phyloP scores from a whole-genome alignment of 2,329 filamentous ascomycete genomes.

The Fusarium temperatum region DNA sequence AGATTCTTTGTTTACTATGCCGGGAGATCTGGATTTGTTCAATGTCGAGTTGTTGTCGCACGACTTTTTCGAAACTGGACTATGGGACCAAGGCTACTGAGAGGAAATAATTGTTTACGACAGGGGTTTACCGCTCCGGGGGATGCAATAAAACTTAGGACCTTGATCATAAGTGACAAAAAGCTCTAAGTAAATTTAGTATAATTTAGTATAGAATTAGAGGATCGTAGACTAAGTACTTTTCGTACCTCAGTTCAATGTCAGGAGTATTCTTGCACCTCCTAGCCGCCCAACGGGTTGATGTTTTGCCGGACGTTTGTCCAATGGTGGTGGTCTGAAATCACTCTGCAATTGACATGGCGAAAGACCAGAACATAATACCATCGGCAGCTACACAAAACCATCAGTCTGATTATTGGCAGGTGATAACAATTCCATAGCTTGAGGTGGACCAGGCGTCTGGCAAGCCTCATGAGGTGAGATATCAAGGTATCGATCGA shows the following conservation, averaged over 20 bases:
- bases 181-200: too few relatives aligned
- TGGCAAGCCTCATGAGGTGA: accelerated
- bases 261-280: too few relatives aligned
- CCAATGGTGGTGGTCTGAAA: accelerated
- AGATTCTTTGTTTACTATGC: not conserved
- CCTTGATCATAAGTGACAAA: accelerated
- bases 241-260: too few relatives aligned
- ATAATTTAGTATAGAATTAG: too few relatives aligned
- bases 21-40: not conserved
- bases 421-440: too few relatives aligned
- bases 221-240: too few relatives aligned
- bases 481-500: accelerated
- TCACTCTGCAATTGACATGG: too few relatives aligned
- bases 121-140: too few relatives aligned
- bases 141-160: too few relatives aligned
- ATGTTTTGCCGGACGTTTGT: accelerated
- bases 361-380: not conserved
- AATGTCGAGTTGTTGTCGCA: not conserved
- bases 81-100: not conserved
- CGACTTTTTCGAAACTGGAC: not conserved
- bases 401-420: too few relatives aligned
- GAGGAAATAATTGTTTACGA: accelerated
- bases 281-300: not conserved
- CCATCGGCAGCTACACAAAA: too few relatives aligned
- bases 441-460: too few relatives aligned